Percentiles rank a stretch among this genome's conserved stretches.
phyloP scores from a whole-genome alignment of 2,329 filamentous ascomycete species.

The Cordyceps sp. region DNA sequence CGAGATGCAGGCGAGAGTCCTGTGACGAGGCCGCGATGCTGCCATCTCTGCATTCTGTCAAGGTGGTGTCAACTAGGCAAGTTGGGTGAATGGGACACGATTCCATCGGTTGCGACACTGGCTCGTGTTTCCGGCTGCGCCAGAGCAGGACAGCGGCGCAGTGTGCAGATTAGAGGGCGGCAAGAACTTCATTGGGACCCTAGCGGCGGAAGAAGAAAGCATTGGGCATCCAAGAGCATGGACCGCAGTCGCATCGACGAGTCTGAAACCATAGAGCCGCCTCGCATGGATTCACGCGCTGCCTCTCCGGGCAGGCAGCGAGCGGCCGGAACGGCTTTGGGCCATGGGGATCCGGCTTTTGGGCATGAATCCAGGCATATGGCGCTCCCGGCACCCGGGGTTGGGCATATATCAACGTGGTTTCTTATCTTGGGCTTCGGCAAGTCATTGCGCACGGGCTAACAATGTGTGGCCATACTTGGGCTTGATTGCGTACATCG shows the following conservation, averaged over 20 bases:
- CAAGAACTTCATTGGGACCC: not conserved
- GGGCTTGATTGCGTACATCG: too few species aligned
- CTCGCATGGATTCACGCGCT: too few species aligned
- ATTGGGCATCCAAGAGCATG: constrained; percentile 1
- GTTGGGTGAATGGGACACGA: not conserved
- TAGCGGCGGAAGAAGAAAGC: not conserved
- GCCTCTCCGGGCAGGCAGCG: too few species aligned
- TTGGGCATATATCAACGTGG: too few species aligned
- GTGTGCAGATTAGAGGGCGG: not conserved
- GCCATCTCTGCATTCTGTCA: not conserved
- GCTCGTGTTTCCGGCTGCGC: not conserved
- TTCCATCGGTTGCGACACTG: not conserved
- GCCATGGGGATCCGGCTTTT: too few species aligned
- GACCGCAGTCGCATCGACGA: not conserved
- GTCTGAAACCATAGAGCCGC: too few species aligned
- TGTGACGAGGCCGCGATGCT: constrained; percentile 2
- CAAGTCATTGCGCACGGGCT: too few species aligned
- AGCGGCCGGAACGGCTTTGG: too few species aligned
- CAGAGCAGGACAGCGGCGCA: not conserved
- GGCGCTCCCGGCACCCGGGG: too few species aligned
- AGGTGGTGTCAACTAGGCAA: not conserved
- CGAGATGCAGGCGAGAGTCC: constrained; percentile 1
- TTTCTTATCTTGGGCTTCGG: too few species aligned
- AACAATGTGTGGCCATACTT: too few species aligned
- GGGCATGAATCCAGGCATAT: too few species aligned